A percentile compares a stretch with the other conserved stretches of the same genome.
Conservation (phyloP, 352 stramenopile species). For the Globisporangium splendens region DNA sequence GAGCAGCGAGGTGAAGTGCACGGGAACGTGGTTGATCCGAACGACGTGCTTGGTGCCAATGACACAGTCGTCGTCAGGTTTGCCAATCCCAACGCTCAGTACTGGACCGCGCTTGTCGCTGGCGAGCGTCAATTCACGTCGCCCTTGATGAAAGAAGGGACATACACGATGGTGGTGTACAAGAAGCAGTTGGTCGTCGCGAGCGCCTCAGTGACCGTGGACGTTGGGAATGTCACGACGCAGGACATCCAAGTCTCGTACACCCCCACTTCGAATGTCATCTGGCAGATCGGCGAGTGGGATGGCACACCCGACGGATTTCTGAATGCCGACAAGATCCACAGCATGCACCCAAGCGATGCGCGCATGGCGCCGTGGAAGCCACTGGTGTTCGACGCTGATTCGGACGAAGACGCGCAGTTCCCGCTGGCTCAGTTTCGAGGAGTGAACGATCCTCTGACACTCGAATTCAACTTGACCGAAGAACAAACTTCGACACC, state of each 20-base stretch:
- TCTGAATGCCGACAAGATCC: constrained; percentile 52
- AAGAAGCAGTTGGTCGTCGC: constrained; percentile 49
- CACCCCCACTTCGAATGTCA: constrained; percentile 14
- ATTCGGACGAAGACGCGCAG: constrained; percentile 14
- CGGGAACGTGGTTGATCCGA: constrained; percentile 27
- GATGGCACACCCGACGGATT: constrained; percentile 48
- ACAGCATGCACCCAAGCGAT: constrained; percentile 46
- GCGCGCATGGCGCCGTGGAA: constrained; percentile 30
- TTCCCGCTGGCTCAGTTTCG: constrained; percentile 51
- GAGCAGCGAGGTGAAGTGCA: constrained; percentile 25
- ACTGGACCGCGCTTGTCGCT: constrained; percentile 27
- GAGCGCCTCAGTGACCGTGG: constrained; percentile 24
- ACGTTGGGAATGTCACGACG: constrained; percentile 8
- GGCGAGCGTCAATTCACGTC: constrained; percentile 27
- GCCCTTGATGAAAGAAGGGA: constrained; percentile 40
- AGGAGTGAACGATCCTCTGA: constrained; percentile 38
- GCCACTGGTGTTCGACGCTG: constrained; percentile 20
- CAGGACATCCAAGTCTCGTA: constrained; percentile 24
- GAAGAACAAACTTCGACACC: constrained; percentile 16
- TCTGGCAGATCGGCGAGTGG: constrained; percentile 51
- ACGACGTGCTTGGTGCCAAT: constrained; percentile 19
- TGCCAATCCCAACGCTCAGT: constrained; percentile 36
- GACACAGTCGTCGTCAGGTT: constrained; percentile 31
- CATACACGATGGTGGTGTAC: constrained; percentile 51
- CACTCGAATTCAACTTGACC: constrained; percentile 29